A percentile compares a stretch with the other conserved stretches of the same genome.
These are phyloP conservation scores for Dianthus caryophyllus DNA, from an alignment of 148 eudicot species.

Conservation along the genomic window DNA sequence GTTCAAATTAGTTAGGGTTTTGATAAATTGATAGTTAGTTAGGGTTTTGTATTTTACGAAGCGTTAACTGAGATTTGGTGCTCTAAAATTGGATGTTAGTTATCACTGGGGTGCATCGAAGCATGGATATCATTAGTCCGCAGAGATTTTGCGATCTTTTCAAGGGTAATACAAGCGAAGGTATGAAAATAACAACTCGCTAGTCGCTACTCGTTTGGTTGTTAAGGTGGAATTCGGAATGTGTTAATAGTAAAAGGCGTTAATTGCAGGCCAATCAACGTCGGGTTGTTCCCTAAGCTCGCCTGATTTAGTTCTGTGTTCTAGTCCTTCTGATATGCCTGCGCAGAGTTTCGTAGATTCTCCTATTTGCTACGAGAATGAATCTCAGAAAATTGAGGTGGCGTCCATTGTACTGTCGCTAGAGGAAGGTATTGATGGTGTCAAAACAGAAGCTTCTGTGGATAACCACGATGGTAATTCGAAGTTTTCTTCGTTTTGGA, in stretches of 20 bases:
- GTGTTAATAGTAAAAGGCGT: constrained; percentile 13
- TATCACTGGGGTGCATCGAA: constrained; percentile 15
- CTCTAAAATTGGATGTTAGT: constrained; percentile 9
- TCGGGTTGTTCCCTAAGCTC: constrained; percentile 55
- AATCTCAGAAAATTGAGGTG: constrained; percentile 19
- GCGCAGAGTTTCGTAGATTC: constrained; percentile 34
- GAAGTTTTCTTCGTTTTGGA: constrained; percentile 37
- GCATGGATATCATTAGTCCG: constrained; percentile 32
- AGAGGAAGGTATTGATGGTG: constrained; percentile 80
- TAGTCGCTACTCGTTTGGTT: not conserved
- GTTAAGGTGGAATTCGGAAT: too few relatives aligned
- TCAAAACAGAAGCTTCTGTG: constrained; percentile 29
- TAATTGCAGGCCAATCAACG: constrained; percentile 41
- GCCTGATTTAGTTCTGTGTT: constrained; percentile 69
- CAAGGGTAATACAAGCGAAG: constrained; percentile 16
- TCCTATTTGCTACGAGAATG: constrained; percentile 37
- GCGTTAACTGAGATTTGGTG: constrained; percentile 1
- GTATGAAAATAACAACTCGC: not conserved
- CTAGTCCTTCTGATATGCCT: constrained; percentile 58
- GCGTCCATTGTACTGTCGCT: constrained; percentile 59
- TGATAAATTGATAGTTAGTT: too few relatives aligned
- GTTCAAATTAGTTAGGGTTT: too few relatives aligned
- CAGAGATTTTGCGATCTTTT: constrained; percentile 23
- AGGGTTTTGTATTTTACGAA: not conserved
- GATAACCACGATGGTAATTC: constrained; percentile 31